Percentiles rank a stretch among this genome's conserved stretches.
These are phyloP conservation scores for Cordia subcordata DNA, from an alignment of 257 asterid species.

Conservation along the genomic window DNA sequence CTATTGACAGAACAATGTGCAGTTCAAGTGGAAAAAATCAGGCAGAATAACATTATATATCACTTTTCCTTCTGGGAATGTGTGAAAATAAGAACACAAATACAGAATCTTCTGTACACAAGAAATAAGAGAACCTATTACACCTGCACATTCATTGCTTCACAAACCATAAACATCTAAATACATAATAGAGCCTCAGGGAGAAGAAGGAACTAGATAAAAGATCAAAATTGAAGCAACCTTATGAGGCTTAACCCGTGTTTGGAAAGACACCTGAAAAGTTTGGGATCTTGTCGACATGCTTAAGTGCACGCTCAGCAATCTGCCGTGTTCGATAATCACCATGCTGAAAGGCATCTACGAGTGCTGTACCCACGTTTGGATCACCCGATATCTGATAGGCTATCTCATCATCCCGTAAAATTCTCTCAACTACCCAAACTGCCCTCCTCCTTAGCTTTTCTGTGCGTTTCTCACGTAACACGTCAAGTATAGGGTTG, in stretches of 20 bases:
- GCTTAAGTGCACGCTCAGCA: conserved; percentile 87
- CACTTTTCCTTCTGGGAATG: neutral
- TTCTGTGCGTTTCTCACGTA: conserved; percentile 78
- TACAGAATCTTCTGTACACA: neutral
- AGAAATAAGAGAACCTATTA: conserved; percentile 15
- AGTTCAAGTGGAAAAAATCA: neutral
- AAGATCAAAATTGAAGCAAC: conserved; percentile 10
- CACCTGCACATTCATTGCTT: neutral
- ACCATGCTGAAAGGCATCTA: conserved; percentile 86
- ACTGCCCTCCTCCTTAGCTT: conserved; percentile 66
- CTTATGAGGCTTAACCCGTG: conserved; percentile 20
- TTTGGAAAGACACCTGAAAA: conserved; percentile 82
- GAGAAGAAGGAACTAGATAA: conserved; percentile 5
- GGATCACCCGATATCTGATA: conserved; percentile 61
- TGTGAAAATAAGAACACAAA: neutral
- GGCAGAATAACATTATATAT: neutral
- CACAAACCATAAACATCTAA: conserved; percentile 4
- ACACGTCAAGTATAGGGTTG: conserved; percentile 58
- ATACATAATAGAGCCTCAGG: conserved; percentile 9
- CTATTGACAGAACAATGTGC: neutral
- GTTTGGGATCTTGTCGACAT: conserved; percentile 78
- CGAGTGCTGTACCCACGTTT: conserved; percentile 75
- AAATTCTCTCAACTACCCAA: conserved; percentile 86
- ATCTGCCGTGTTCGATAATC: conserved; percentile 81
- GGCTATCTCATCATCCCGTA: conserved; percentile 65